A percentile compares a stretch with the other conserved stretches of the same genome.
Conservation (phyloP, 2,329 filamentous ascomycete species). For the Bipolaris bicolor region DNA sequence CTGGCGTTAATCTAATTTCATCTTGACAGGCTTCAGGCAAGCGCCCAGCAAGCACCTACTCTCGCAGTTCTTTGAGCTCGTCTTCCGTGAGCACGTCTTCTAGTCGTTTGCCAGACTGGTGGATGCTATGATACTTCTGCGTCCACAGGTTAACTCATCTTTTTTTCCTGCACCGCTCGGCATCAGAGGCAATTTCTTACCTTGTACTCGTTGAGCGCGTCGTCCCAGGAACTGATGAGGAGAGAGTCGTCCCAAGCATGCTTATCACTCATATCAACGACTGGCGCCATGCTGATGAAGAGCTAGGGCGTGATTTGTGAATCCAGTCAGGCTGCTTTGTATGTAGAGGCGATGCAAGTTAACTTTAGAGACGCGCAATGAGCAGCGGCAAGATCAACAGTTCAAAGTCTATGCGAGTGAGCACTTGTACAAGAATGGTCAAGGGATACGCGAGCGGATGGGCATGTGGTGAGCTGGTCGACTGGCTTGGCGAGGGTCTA, state of each 20-base stretch:
- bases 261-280: constrained; percentile 38
- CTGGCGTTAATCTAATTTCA: constrained; percentile 17
- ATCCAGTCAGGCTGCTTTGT: background rate
- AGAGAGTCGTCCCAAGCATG: constrained; percentile 50
- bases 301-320: background rate
- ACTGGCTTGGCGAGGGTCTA: constrained; percentile 25
- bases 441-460: background rate
- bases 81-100: constrained; percentile 44
- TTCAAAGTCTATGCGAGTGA: background rate
- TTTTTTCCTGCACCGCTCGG: background rate
- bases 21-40: background rate
- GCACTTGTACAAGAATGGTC: background rate
- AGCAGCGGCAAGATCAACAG: background rate
- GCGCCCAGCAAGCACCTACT: constrained; percentile 23
- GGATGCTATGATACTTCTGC: constrained; percentile 50
- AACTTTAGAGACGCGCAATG: background rate
- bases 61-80: constrained; percentile 40
- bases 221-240: constrained; percentile 44
- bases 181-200: constrained; percentile 22
- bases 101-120: constrained; percentile 43
- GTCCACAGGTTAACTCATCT: constrained; percentile 12
- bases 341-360: background rate
- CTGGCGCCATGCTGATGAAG: constrained; percentile 27
- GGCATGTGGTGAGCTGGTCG: constrained; percentile 4
- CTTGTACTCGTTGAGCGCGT: constrained; percentile 47